Evolutionary conservation across 2,329 filamentous ascomycete species (phyloP).

Genomic region (Neonectria punicea): DNA sequence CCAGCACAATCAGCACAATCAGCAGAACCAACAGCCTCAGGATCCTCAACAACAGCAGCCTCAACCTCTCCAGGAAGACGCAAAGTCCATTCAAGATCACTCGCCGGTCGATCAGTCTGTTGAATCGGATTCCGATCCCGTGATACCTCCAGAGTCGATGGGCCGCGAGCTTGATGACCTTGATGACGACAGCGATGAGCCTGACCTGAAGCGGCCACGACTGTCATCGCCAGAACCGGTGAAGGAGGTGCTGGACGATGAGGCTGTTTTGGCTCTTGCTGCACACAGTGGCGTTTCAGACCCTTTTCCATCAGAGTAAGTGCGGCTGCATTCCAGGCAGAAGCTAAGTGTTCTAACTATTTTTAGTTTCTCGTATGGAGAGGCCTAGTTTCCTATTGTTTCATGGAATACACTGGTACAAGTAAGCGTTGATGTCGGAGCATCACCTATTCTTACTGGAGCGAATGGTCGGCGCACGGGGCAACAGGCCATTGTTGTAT

Average conservation of each 20-base stretch:
- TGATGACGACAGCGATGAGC: constrained; percentile 47
- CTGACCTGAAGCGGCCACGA: constrained; percentile 53
- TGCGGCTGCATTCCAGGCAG: not conserved
- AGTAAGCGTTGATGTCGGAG: not conserved
- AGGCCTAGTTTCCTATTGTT: constrained; percentile 46
- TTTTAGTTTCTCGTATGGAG: constrained; percentile 53
- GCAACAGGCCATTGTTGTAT: constrained; percentile 1
- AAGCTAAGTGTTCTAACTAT: constrained; percentile 16
- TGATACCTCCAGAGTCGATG: constrained; percentile 21
- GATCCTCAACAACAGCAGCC: constrained; percentile 22
- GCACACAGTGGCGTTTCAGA: constrained; percentile 54
- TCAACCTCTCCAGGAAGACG: constrained; percentile 25
- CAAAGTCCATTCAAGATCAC: constrained; percentile 5
- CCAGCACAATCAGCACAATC: constrained; percentile 29
- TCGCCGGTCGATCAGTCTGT: not conserved
- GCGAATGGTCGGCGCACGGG: constrained; percentile 1
- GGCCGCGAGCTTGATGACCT: constrained; percentile 17
- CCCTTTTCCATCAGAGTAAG: constrained; percentile 57
- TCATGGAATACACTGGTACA: not conserved
- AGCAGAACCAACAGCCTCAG: constrained; percentile 24
- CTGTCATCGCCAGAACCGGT: constrained; percentile 45
- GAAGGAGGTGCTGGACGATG: constrained; percentile 56
- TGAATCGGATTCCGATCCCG: constrained; percentile 19
- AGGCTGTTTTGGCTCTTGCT: constrained; percentile 60
- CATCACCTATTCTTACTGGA: constrained; percentile 5